These are phyloP conservation scores for Papiliotrema nemorosa DNA, from an alignment of 1,284 basidiomycete species.

Conservation along the genomic window DNA sequence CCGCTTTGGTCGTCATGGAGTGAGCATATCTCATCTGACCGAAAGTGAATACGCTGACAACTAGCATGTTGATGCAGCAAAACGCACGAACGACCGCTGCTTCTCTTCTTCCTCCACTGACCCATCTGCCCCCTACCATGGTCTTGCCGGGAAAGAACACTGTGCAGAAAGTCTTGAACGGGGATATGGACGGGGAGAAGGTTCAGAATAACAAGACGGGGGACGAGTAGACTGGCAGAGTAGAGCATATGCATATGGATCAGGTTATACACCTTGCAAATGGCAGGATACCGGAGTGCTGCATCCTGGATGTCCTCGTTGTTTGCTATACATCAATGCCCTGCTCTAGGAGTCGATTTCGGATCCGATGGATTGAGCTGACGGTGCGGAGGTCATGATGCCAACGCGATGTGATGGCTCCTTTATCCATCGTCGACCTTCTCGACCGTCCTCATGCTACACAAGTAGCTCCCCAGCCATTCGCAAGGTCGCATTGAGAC, in stretches of 20 bases:
- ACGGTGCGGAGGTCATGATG: no score
- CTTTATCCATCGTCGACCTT: no score
- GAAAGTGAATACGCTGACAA: slow-evolving; percentile 1
- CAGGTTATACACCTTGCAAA: background rate
- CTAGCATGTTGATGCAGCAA: slow-evolving; percentile 72
- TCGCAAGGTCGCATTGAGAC: no score
- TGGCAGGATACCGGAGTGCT: no score
- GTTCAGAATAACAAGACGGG: slow-evolving; percentile 32
- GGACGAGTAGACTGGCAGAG: slow-evolving; percentile 27
- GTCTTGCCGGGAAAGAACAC: slow-evolving; percentile 44
- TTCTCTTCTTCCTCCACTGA: slow-evolving; percentile 66
- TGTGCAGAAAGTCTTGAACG: slow-evolving; percentile 22
- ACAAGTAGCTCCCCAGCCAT: no score
- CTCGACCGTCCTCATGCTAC: no score
- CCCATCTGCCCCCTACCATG: slow-evolving; percentile 78
- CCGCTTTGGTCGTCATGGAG: slow-evolving; percentile 92
- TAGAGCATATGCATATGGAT: slow-evolving; percentile 6
- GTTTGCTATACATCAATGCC: no score
- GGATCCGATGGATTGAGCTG: no score
- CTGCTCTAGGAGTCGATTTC: no score
- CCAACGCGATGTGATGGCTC: no score
- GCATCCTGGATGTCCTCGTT: no score
- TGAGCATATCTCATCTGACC: slow-evolving; percentile 29
- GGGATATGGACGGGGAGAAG: slow-evolving; percentile 15
- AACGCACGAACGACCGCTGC: slow-evolving; percentile 70